A percentile compares a stretch with the other conserved stretches of the same genome.
These are phyloP conservation scores for Akebia trifoliata DNA, from an alignment of 164 flowering plant species.

Conservation along the genomic window DNA sequence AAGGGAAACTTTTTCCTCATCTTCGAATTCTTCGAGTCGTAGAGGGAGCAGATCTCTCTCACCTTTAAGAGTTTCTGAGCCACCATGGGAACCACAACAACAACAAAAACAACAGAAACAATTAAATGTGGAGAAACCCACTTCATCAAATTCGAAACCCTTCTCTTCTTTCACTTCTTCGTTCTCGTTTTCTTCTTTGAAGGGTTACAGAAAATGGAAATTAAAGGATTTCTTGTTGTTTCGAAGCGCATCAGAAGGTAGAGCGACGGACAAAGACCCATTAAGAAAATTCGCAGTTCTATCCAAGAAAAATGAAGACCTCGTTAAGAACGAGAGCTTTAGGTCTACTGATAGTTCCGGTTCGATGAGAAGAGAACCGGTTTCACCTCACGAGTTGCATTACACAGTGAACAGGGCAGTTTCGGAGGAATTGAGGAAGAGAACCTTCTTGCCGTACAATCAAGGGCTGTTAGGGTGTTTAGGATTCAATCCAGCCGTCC, in stretches of 20 bases:
- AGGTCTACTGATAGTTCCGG: constrained; percentile 39
- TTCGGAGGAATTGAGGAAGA: constrained; percentile 69
- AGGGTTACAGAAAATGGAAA: constrained; percentile 52
- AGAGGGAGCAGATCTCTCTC: constrained; percentile 46
- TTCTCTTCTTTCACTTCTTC: too few relatives aligned
- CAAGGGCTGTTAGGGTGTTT: constrained; percentile 62
- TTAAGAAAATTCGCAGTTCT: constrained; percentile 22
- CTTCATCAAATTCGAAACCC: constrained; percentile 8
- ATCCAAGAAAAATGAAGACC: constrained; percentile 33
- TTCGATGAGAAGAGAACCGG: constrained; percentile 25
- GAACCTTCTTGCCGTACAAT: constrained; percentile 68
- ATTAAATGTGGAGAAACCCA: too few relatives aligned
- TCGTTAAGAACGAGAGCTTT: constrained; percentile 41
- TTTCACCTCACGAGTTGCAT: constrained; percentile 71
- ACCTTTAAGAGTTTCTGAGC: constrained; percentile 44
- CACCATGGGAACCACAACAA: constrained; percentile 16
- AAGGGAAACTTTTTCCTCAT: background rate
- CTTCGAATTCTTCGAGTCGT: constrained; percentile 15
- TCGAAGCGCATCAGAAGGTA: constrained; percentile 71
- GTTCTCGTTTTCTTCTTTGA: too few relatives aligned
- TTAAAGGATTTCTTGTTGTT: constrained; percentile 55
- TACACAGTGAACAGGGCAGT: constrained; percentile 63
- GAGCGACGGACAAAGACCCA: constrained; percentile 27
- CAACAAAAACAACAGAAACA: constrained; percentile 12
- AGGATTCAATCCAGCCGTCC: constrained; percentile 41